Evolutionary conservation across 129 eudicot species (phyloP).

Genomic region (Flaveria brownii): DNA sequence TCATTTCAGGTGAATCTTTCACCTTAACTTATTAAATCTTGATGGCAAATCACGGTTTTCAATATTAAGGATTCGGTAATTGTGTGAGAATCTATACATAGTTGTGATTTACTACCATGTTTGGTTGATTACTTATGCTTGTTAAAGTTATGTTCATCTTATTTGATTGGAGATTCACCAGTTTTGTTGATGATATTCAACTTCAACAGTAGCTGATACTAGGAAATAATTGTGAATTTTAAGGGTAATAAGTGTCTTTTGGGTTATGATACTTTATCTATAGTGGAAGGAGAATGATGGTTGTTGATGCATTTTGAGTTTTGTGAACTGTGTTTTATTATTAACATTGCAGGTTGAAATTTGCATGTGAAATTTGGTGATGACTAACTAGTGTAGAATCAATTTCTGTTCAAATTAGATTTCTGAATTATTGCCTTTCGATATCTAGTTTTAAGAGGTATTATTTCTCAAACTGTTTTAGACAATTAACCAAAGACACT

Average conservation of each 20-base stretch:
- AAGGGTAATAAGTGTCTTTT: background rate
- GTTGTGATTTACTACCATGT: slow-evolving; percentile 9
- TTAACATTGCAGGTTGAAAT: background rate
- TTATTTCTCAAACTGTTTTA: background rate
- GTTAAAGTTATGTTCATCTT: background rate
- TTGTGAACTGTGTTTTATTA: background rate
- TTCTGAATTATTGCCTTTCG: no score
- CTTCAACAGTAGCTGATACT: background rate
- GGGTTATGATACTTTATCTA: background rate
- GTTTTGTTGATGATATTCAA: background rate
- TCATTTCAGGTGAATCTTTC: slow-evolving; percentile 68
- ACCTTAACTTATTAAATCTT: background rate
- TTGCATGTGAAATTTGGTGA: slow-evolving; percentile 8
- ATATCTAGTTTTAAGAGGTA: background rate
- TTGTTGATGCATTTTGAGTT: background rate
- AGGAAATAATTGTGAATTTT: background rate
- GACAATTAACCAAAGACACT: background rate
- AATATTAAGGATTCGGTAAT: background rate
- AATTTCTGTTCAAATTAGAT: background rate
- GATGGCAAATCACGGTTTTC: background rate
- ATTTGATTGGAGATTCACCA: background rate
- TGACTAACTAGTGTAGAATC: background rate
- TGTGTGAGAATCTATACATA: background rate
- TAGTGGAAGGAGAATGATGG: background rate
- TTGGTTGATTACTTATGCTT: background rate